Base-by-base conservation (phyloP, 305 asterid genomes). In the Fraxinus angustifolia region DNA sequence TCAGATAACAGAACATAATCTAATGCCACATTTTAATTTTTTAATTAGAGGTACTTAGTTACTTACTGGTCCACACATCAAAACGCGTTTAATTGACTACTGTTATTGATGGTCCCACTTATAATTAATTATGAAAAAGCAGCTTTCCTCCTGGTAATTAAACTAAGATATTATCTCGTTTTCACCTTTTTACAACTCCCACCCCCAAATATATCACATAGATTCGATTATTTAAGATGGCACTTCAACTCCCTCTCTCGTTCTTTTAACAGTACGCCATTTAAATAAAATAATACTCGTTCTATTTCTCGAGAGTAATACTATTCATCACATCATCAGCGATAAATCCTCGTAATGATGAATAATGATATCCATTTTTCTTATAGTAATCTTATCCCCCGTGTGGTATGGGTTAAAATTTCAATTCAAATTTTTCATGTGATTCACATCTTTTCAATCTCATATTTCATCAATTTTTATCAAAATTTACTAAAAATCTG, bases 1-100 rank as follows among this genome's bases (percentile, higher is more conserved):
- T 58, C 68, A 12, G 50, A 31, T 82, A 80, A 76, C 79, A 31
- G 79, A 84, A 82, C 45, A 30, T 33, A 67, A 30, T 23, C 34
- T 65, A 74, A 28, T 33, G 30, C 60, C 31, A 33, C 17, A 16
- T 28, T 58, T 50, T 35, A 26, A 72, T 11, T 17, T 7, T 2
- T 33, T 33, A 0, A 10, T n/a, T n/a, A 17, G 17, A 31, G 21
- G 17, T 10, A 30, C 33, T 8, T 38, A 8, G 21, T 6, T 10
- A 30, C 33, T 38, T 38, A 8, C 21, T 30, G 73, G 73, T 26
- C 73, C 73, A 68, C 74, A 30, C 21, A 68, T 68, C 38, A 26
- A 67, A 67, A 26, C 73, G 35, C 73, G 73, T 67, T 67, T 67
- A 4, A 11, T 68, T 65, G 30, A 65, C 8, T 12, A 68, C 16